Evolutionary conservation across 345 rosid genomes (phyloP).

Genomic region (Populus alba): DNA sequence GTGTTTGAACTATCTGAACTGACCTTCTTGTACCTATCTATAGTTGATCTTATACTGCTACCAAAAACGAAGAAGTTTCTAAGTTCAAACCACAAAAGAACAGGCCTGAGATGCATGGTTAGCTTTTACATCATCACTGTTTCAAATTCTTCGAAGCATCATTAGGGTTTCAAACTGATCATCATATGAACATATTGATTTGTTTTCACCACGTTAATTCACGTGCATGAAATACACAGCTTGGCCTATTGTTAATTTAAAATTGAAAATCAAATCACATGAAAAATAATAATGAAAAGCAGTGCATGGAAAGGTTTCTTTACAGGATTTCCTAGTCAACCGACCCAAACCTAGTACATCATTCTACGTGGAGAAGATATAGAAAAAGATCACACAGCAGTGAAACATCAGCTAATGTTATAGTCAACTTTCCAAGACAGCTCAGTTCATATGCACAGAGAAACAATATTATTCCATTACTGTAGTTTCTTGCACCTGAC

Average conservation of each 20-base stretch:
- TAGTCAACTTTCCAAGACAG: neutral
- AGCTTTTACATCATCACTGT: neutral
- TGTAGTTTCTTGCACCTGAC: neutral
- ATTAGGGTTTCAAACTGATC: neutral
- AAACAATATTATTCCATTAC: neutral
- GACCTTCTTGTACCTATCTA: constrained; percentile 95
- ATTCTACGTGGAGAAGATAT: neutral
- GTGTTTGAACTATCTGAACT: constrained; percentile 62
- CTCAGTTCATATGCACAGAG: neutral
- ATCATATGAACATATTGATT: neutral
- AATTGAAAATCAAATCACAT: neutral
- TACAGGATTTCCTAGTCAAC: neutral
- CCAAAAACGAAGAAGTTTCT: neutral
- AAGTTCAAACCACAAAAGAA: neutral
- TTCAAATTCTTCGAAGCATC: neutral
- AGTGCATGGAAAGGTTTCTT: neutral
- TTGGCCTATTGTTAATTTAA: neutral
- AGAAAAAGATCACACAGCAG: neutral
- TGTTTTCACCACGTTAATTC: too few species aligned
- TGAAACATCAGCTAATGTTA: neutral
- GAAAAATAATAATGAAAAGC: neutral
- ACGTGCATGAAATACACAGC: too few species aligned
- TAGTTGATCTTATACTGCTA: constrained; percentile 76
- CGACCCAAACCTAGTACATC: neutral
- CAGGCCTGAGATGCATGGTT: neutral